Evolutionary conservation across 2,329 filamentous ascomycete genomes (phyloP), one percentile per base, ranked within the genome.

Genomic region (Monilinia polystroma): DNA sequence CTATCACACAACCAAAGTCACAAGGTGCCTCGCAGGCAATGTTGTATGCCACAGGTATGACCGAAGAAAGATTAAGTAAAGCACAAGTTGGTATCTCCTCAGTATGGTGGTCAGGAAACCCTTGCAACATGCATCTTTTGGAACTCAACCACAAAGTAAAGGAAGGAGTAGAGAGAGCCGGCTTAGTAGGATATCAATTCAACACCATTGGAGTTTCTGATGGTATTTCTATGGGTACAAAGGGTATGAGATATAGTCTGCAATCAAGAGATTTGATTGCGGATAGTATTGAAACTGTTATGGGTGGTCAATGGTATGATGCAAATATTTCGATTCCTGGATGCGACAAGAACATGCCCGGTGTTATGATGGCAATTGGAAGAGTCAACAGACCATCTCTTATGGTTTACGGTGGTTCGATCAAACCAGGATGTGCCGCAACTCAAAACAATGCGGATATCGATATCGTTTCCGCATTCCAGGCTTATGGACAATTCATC

Each of bases 261-360:
- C 95, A 98, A 82, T 96, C 92, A 73, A 86, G 95, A 78, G 95
- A 99, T 79, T 87, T 99, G 75, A 99, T 99, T 74, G 95, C 95
- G 75, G 95, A 99, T 81, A 96, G 91, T 69, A 96, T 99, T 75
- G 95, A 99, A 85, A 98, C 95, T 6, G 95, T 99, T 74, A 99
- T 98, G 93, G 90, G 93, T 72, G 95, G 93, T 20, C 95, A 99
- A 81, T 98, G 93, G 93, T 98, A 99, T 78, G 95, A 99, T 79
- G 94, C 88, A 73, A 98, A 98, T 80, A 90, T 99, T 77, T 96
- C 92, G 64, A 90, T 99, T 74, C 95, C 95, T 18, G 95, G 95
- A 59, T 99, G 95, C 80, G 95, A 99, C 85, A 99, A 99, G 87
- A 99, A 99, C 82, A 98, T 99, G 95, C 93, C 93, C 1, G 91